Conservation (phyloP, 2,329 filamentous ascomycete species). For the Chaetothyriales sp. region DNA sequence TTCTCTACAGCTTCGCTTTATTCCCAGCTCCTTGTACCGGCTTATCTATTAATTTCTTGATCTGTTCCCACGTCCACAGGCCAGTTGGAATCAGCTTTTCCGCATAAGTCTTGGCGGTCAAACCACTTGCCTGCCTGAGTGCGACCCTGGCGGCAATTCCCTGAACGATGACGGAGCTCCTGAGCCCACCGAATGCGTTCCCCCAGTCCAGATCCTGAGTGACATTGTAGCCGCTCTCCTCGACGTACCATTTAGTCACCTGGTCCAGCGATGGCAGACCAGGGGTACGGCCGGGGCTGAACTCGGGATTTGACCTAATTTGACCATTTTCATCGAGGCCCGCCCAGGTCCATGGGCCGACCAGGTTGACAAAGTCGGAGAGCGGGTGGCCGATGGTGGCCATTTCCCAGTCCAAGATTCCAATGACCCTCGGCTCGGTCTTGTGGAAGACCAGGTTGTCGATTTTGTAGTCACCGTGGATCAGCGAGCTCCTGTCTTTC, state of each 20-base stretch:
- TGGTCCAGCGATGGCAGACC: constrained; percentile 51
- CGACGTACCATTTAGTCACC: constrained; percentile 51
- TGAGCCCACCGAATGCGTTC: constrained; percentile 47
- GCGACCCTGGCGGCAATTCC: constrained; percentile 85
- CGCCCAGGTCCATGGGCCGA: constrained; percentile 25
- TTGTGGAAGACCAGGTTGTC: constrained; percentile 80
- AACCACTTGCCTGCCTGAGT: constrained; percentile 73
- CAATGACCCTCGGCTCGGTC: constrained; percentile 74
- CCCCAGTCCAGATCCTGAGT: constrained; percentile 48
- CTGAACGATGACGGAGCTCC: constrained; percentile 54
- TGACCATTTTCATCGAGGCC: constrained; percentile 22
- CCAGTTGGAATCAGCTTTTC: constrained; percentile 57
- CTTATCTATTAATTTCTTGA: constrained; percentile 36
- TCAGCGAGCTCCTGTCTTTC: constrained; percentile 58
- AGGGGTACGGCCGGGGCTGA: constrained; percentile 48
- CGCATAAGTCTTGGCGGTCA: constrained; percentile 60
- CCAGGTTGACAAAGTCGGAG: constrained; percentile 73
- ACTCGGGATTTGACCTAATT: constrained; percentile 30
- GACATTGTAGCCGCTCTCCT: constrained; percentile 58
- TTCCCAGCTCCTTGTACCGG: constrained; percentile 16
- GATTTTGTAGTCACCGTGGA: constrained; percentile 95
- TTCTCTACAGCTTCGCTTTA: constrained; percentile 34
- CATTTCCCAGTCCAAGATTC: constrained; percentile 97
- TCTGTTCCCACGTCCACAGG: constrained; percentile 63
- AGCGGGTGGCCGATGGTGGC: constrained; percentile 87